These are phyloP conservation scores for Leccinellum luteum DNA, from an alignment of 768 basidiomycete genomes.

Conservation along the genomic window DNA sequence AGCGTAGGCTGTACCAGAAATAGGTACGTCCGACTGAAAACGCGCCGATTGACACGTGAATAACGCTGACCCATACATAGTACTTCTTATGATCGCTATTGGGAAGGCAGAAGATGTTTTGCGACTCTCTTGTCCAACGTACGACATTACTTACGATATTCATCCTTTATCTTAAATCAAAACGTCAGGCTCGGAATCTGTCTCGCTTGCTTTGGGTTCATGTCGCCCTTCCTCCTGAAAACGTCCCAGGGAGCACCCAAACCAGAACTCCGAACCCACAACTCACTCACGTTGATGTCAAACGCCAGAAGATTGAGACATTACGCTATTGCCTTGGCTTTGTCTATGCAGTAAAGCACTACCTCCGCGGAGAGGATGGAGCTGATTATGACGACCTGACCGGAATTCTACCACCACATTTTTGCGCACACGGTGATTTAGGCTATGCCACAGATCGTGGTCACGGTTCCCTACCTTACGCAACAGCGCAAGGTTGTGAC, in stretches of 20 bases:
- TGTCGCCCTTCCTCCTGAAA: conserved; percentile 59
- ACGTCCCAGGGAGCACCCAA: conserved; percentile 40
- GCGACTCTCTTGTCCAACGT: conserved; percentile 66
- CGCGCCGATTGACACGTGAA: not conserved
- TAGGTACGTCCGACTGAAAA: conserved; percentile 42
- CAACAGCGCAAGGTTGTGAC: conserved; percentile 38
- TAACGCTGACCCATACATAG: conserved; percentile 33
- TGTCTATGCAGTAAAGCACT: conserved; percentile 73
- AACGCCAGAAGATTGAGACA: conserved; percentile 63
- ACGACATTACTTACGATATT: conserved; percentile 6
- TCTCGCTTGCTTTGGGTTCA: conserved; percentile 79
- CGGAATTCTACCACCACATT: conserved; percentile 62
- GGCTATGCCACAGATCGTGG: conserved; percentile 38
- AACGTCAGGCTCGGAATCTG: conserved; percentile 61
- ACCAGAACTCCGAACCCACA: conserved; percentile 50
- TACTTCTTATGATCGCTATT: conserved; percentile 84
- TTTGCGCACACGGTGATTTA: conserved; percentile 46
- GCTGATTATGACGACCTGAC: conserved; percentile 63
- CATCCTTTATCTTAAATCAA: not conserved
- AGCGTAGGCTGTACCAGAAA: conserved; percentile 44
- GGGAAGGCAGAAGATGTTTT: conserved; percentile 88
- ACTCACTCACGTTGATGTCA: conserved; percentile 52
- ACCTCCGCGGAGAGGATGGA: conserved; percentile 83
- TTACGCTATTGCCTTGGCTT: conserved; percentile 69
- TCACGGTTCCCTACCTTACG: conserved; percentile 38